phyloP scores from a whole-genome alignment of 129 eudicot species.

The Tagetes patula region DNA sequence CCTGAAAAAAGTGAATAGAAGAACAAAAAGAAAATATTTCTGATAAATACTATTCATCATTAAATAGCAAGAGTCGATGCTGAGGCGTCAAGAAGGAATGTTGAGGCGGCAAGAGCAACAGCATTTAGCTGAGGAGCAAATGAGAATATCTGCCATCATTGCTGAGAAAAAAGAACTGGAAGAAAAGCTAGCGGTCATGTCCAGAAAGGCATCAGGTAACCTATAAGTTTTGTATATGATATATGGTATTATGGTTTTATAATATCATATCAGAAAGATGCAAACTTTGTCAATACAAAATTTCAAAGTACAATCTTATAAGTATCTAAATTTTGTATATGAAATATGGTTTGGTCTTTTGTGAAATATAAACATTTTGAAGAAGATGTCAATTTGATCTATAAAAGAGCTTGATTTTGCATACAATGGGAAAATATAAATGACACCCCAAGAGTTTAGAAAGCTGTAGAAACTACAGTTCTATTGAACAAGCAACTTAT shows the following conservation, averaged over 20 bases:
- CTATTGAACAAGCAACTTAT: background rate
- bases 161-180: conserved; percentile 79
- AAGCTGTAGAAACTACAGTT: conserved; percentile 4
- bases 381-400: background rate
- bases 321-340: background rate
- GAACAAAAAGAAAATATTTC: conserved; percentile 1
- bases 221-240: background rate
- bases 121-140: conserved; percentile 68
- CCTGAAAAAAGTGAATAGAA: background rate
- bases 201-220: conserved; percentile 63
- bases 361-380: background rate
- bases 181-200: conserved; percentile 60
- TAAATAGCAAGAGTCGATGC: conserved; percentile 42
- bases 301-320: background rate
- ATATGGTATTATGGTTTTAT: background rate
- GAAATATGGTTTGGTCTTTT: background rate
- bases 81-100: conserved; percentile 61
- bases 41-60: conserved; percentile 18
- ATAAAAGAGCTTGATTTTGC: conserved; percentile 14
- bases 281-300: background rate
- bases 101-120: conserved; percentile 87
- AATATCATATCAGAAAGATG: background rate
- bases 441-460: background rate
- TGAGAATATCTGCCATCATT: conserved; percentile 53
- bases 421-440: conserved; percentile 5